Conservation (phyloP, 2,329 filamentous ascomycete genomes). For the Coniochaeta sp. region DNA sequence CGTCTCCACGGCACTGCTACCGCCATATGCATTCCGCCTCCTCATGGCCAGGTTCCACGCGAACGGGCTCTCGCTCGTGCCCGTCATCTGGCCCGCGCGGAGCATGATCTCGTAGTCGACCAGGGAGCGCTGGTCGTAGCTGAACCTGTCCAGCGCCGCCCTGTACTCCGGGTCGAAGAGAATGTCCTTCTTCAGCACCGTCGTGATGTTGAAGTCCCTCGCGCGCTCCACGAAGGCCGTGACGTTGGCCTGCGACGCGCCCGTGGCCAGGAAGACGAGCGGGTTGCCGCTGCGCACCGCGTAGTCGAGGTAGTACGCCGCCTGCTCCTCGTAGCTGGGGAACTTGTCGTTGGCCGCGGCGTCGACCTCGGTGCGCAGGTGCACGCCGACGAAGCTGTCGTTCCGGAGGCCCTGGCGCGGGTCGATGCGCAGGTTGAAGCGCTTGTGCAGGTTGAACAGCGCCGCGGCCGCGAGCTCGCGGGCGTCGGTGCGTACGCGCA, state of each 20-base stretch:
- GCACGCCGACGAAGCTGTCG: conserved; percentile 23
- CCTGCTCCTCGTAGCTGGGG: conserved; percentile 24
- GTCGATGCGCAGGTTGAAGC: conserved; percentile 16
- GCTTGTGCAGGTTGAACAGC: conserved; percentile 24
- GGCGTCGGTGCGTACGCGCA: conserved; percentile 26
- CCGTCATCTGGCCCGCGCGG: conserved; percentile 33
- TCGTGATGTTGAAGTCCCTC: conserved; percentile 25
- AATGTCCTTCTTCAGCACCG: conserved; percentile 34
- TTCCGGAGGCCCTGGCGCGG: conserved; percentile 15
- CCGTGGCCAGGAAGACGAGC: conserved; percentile 35
- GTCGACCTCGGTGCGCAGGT: conserved; percentile 28
- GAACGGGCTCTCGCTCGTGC: conserved; percentile 35
- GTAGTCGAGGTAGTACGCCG: conserved; percentile 22
- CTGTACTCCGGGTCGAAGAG: conserved; percentile 27
- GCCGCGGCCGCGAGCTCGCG: conserved; percentile 24
- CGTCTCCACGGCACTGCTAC: conserved; percentile 3
- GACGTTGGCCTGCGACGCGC: conserved; percentile 26
- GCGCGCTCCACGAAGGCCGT: conserved; percentile 27
- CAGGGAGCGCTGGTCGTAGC: conserved; percentile 40
- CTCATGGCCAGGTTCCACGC: conserved; percentile 38
- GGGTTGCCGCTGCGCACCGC: conserved; percentile 17
- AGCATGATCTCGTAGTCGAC: conserved; percentile 44
- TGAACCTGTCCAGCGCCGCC: conserved; percentile 24
- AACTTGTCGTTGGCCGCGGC: conserved; percentile 13
- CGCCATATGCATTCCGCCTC: conserved; percentile 22